A percentile compares a stretch with the other conserved stretches of the same genome.
Conservation (phyloP, 805 yeast species). For the Pichia gijzeniarum region DNA sequence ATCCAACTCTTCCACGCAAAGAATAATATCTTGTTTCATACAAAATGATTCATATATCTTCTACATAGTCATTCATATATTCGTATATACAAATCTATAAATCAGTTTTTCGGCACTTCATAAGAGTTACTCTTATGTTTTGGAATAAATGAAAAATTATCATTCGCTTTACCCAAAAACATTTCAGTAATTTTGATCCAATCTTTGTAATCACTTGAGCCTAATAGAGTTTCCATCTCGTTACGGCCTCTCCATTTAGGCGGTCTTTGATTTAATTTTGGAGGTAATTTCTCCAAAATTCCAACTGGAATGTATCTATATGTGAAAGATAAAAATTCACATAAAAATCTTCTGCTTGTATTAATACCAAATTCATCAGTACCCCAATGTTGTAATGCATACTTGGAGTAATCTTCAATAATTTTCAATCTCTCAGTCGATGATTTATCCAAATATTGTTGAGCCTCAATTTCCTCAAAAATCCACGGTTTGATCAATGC, state of each 20-base stretch:
- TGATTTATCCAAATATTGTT: slow-evolving; percentile 84
- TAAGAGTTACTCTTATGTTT: slow-evolving; percentile 93
- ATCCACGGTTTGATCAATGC: slow-evolving; percentile 99
- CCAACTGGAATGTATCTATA: slow-evolving; percentile 95
- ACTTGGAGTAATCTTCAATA: slow-evolving; percentile 60
- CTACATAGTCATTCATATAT: not conserved
- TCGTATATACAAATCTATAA: not conserved
- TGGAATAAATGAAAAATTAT: slow-evolving; percentile 73
- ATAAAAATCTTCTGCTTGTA: slow-evolving; percentile 79
- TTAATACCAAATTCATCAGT: slow-evolving; percentile 92
- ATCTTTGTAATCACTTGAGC: slow-evolving; percentile 77
- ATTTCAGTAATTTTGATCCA: slow-evolving; percentile 95
- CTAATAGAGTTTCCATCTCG: slow-evolving; percentile 85
- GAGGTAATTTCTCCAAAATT: slow-evolving; percentile 80
- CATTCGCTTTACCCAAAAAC: slow-evolving; percentile 85
- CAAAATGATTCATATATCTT: too few species aligned
- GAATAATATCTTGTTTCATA: too few species aligned
- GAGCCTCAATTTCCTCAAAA: slow-evolving; percentile 87
- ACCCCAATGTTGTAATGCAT: slow-evolving; percentile 96
- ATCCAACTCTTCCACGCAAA: too few species aligned
- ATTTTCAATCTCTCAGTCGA: slow-evolving; percentile 85
- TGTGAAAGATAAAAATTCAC: slow-evolving; percentile 91
- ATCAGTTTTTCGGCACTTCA: slow-evolving; percentile 22
- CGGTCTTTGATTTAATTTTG: slow-evolving; percentile 88
- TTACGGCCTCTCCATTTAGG: slow-evolving; percentile 90